These are phyloP conservation scores for Saussurea involucrata DNA, from an alignment of 129 eudicot genomes.

Conservation along the genomic window DNA sequence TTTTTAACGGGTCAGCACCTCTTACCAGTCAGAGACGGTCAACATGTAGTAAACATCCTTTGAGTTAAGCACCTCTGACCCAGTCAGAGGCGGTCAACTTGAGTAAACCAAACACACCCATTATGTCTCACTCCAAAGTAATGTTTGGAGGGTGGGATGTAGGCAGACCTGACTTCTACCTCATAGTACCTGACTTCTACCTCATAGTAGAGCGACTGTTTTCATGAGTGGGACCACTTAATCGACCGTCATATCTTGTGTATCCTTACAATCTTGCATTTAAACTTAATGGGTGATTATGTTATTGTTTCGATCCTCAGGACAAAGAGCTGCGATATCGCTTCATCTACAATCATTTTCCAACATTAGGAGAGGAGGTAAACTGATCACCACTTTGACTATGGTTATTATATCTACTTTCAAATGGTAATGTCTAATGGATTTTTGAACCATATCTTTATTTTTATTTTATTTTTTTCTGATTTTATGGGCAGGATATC, in stretches of 20 bases:
- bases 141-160: neutral
- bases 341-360: conserved; percentile 85
- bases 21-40: neutral
- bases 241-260: neutral
- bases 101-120: neutral
- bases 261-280: neutral
- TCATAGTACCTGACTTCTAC: neutral
- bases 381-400: conserved; percentile 6
- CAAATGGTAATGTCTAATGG: neutral
- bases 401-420: neutral
- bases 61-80: neutral
- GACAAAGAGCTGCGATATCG: conserved; percentile 85
- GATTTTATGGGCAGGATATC: conserved; percentile 54
- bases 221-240: neutral
- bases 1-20: neutral
- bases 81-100: neutral
- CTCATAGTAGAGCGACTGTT: neutral
- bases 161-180: neutral
- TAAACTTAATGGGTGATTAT: neutral
- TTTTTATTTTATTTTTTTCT: neutral
- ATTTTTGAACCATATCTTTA: neutral
- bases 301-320: conserved; percentile 48
- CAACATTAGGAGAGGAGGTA: conserved; percentile 89
- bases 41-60: neutral
- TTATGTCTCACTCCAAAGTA: neutral